Conservation (phyloP, 495 filamentous ascomycete genomes). For the Trichocladium antarcticum region DNA sequence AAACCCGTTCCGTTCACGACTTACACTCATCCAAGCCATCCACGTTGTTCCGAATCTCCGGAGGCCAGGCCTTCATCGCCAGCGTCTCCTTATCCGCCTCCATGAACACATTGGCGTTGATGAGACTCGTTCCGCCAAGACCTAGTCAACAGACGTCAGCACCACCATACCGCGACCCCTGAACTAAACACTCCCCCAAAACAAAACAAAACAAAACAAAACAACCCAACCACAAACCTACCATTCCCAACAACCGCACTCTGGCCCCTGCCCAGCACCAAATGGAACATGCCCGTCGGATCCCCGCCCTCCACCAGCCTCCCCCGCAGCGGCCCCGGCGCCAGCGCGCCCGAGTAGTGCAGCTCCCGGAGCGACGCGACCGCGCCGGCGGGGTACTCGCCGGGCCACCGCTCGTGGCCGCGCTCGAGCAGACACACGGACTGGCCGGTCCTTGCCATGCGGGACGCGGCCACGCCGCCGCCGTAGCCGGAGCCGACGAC, state of each 20-base stretch:
- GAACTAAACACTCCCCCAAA: not conserved
- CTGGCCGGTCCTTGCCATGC: slow-evolving; percentile 51
- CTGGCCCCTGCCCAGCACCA: slow-evolving; percentile 53
- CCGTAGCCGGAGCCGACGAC: slow-evolving; percentile 60
- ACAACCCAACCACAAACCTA: slow-evolving; percentile 19
- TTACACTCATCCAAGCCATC: slow-evolving; percentile 41
- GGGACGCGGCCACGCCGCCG: slow-evolving; percentile 53
- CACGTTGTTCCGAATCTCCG: slow-evolving; percentile 43
- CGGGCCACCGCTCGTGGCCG: slow-evolving; percentile 53
- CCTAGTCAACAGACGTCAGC: slow-evolving; percentile 25
- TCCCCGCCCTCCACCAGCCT: slow-evolving; percentile 38
- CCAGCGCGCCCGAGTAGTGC: slow-evolving; percentile 46
- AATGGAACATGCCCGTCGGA: slow-evolving; percentile 52
- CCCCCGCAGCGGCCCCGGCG: slow-evolving; percentile 30
- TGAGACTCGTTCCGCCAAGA: slow-evolving; percentile 52
- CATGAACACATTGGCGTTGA: slow-evolving; percentile 59
- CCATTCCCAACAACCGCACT: slow-evolving; percentile 57
- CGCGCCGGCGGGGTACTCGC: slow-evolving; percentile 46
- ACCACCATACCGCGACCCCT: not conserved
- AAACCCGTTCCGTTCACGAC: no score
- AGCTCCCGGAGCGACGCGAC: slow-evolving; percentile 35
- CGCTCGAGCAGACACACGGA: slow-evolving; percentile 53
- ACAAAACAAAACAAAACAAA: not conserved
- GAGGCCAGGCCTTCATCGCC: slow-evolving; percentile 46
- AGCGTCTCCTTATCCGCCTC: slow-evolving; percentile 47